Conservation (phyloP, 352 stramenopile genomes). For the Globisporangium ultimum region DNA sequence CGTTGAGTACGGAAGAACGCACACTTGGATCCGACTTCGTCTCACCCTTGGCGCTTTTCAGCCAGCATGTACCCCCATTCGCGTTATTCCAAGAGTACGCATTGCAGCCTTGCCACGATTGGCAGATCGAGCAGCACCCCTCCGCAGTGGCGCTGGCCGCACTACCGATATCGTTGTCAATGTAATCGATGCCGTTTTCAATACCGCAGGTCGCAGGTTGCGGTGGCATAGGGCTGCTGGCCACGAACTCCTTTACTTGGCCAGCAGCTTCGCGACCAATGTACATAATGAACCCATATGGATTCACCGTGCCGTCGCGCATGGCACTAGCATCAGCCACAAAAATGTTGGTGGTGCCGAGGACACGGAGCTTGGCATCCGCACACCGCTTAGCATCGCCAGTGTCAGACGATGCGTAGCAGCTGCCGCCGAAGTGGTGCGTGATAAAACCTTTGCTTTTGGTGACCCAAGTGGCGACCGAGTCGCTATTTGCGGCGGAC, state of each 20-base stretch:
- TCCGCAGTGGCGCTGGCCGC: constrained; percentile 5
- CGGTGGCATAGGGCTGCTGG: constrained; percentile 2
- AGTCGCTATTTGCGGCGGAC: constrained; percentile 21
- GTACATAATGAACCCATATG: constrained; percentile 79
- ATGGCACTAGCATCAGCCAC: constrained; percentile 56
- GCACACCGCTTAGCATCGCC: constrained; percentile 46
- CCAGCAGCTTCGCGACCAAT: constrained; percentile 45
- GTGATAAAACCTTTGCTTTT: constrained; percentile 20
- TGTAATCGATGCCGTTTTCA: constrained; percentile 20
- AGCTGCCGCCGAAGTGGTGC: constrained; percentile 69
- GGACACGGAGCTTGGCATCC: constrained; percentile 51
- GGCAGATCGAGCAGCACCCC: constrained; percentile 15
- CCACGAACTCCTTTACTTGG: constrained; percentile 35
- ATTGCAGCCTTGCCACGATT: background rate
- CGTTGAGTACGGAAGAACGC: background rate
- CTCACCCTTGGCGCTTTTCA: constrained; percentile 40
- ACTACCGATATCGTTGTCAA: constrained; percentile 14
- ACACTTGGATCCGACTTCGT: constrained; percentile 1
- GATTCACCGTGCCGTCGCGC: constrained; percentile 62
- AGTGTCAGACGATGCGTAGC: constrained; percentile 56
- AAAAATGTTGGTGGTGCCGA: constrained; percentile 70
- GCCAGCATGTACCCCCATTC: constrained; percentile 48
- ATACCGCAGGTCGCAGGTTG: constrained; percentile 14
- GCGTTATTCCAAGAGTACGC: constrained; percentile 52
- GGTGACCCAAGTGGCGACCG: constrained; percentile 40